Conservation (phyloP, 768 basidiomycete genomes). For the Chalciporus piperatus region DNA sequence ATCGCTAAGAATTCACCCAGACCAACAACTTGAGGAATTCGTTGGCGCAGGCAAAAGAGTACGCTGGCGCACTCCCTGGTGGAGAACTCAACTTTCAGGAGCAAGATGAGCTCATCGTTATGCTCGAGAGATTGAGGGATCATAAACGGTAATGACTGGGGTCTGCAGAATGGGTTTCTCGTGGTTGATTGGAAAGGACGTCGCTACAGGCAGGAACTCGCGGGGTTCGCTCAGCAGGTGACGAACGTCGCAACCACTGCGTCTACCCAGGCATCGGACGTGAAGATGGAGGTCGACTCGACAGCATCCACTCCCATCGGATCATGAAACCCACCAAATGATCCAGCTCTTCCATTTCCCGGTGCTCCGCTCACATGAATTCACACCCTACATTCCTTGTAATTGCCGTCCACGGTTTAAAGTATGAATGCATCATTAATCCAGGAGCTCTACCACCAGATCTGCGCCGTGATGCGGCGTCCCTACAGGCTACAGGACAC, state of each 20-base stretch:
- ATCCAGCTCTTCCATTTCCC: too few relatives aligned
- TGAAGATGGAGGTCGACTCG: slow-evolving; percentile 69
- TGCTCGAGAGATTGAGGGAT: slow-evolving; percentile 62
- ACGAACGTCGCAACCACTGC: slow-evolving; percentile 33
- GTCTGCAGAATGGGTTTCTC: not conserved
- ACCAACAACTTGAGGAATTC: slow-evolving; percentile 69
- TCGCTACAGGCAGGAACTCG: slow-evolving; percentile 49
- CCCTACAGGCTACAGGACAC: too few relatives aligned
- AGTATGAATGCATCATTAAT: not conserved
- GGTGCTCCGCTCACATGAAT: too few relatives aligned
- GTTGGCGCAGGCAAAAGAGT: slow-evolving; percentile 56
- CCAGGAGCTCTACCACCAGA: not conserved
- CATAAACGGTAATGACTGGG: slow-evolving; percentile 50
- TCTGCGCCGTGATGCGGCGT: not conserved
- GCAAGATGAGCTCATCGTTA: slow-evolving; percentile 67
- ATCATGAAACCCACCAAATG: slow-evolving; percentile 20
- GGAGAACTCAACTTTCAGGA: slow-evolving; percentile 68
- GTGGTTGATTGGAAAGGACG: not conserved
- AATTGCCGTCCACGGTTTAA: not conserved
- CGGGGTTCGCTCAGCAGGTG: slow-evolving; percentile 46
- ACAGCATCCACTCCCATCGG: slow-evolving; percentile 66
- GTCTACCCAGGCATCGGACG: slow-evolving; percentile 24
- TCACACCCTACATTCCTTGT: not conserved
- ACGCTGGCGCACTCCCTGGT: slow-evolving; percentile 59
- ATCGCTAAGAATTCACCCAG: slow-evolving; percentile 34